Evolutionary conservation across 164 flowering plant species (phyloP), one percentile per base, ranked within the genome.

Genomic region (Echeveria elegans): DNA sequence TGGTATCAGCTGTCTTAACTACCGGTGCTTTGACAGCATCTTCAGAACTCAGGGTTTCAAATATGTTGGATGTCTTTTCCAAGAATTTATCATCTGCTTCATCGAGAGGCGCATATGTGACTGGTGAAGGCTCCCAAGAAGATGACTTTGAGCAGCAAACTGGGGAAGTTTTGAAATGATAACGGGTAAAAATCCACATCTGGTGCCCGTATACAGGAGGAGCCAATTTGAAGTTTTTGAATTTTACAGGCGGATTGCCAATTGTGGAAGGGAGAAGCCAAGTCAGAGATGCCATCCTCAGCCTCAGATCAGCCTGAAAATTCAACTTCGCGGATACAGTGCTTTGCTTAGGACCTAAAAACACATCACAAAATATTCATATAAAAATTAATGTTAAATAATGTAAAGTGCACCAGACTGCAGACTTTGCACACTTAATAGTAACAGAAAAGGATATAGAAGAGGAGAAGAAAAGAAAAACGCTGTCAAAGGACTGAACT

Each of bases 51-150:
- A 83, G 58, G 65, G 86, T 78, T 43, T 88, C 89, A 72, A 92
- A 86, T 47, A 89, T 77, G 66, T 77, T 80, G 70, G 67, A 23
- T 26, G 78, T 69, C 45, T 72, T 76, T 52, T 78, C 67, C 30
- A 78, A 41, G 36, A 79, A 73, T 23, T 61, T 63, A 31, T 64
- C 72, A 48, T 43, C 81, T 31, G 60, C 52, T 10, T 81, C 82
- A 40, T 78, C 81, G 43, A 64, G 50, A 16, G 82, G 76, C 69
- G 89, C 78, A 74, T 81, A 82, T 36, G 82, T 66, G 65, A 80
- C 74, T 34, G 91, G 81, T n/a, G 95, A 73, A 45, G 91, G 83
- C 66, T 87, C 89, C 93, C 96, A 87, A 18, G 80, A 78, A 26
- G 89, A 63, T 73, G 76, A 62, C 21, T 77, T 82, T 32, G 87